Conservation (phyloP, 805 yeast species). For the Saccharomycopsis sp. region DNA sequence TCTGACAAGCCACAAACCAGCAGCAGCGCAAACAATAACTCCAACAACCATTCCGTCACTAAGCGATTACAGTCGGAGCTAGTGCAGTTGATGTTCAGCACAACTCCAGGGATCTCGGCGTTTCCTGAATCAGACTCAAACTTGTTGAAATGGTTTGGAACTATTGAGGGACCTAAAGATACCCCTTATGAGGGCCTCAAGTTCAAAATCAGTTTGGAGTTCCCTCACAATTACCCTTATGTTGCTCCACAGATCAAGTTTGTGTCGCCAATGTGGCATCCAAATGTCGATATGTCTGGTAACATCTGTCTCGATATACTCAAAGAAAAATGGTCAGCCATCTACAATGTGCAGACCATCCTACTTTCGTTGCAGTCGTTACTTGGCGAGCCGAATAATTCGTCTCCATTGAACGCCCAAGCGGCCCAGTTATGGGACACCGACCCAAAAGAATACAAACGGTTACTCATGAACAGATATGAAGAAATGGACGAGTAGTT, state of each 20-base stretch:
- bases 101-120: conserved; percentile 46
- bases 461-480: conserved; percentile 19
- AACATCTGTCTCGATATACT: conserved; percentile 58
- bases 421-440: conserved; percentile 51
- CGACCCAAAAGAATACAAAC: conserved; percentile 34
- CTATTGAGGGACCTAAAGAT: conserved; percentile 50
- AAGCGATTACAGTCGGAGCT: conserved; percentile 46
- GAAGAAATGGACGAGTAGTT: conserved; percentile 15
- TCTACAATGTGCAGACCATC: conserved; percentile 55
- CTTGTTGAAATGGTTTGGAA: conserved; percentile 50
- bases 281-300: conserved; percentile 60
- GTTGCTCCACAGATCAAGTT: conserved; percentile 51
- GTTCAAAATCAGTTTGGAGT: conserved; percentile 43
- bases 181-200: conserved; percentile 50
- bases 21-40: conserved; percentile 16
- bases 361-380: conserved; percentile 51
- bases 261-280: conserved; percentile 58
- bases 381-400: conserved; percentile 58
- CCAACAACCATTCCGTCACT: conserved; percentile 42
- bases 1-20: conserved; percentile 3
- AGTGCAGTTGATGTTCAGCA: conserved; percentile 45
- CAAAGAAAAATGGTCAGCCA: conserved; percentile 61
- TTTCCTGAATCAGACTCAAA: conserved; percentile 49
- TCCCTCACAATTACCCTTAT: conserved; percentile 53
- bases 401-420: conserved; percentile 47